phyloP scores from a whole-genome alignment of 1,139 yeast genomes.

The Candida neerlandica region DNA sequence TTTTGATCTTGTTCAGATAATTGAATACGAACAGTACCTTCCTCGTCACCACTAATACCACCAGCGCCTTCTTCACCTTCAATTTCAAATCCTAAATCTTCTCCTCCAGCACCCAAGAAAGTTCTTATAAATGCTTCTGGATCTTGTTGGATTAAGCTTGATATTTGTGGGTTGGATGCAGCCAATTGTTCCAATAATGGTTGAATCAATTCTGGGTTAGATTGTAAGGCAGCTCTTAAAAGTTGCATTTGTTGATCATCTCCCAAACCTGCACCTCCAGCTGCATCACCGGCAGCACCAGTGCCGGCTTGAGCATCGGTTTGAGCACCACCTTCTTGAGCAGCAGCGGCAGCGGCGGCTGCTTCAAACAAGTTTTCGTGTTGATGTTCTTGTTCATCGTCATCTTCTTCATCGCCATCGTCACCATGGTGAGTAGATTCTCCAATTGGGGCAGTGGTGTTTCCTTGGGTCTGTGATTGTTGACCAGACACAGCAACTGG shows the following conservation, averaged over 20 bases:
- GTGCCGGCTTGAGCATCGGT: constrained; percentile 27
- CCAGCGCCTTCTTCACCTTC: constrained; percentile 33
- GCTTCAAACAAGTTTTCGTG: constrained; percentile 66
- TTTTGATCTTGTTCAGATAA: constrained; percentile 83
- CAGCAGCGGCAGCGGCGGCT: constrained; percentile 65
- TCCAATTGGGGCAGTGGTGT: constrained; percentile 18
- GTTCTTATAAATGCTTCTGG: constrained; percentile 85
- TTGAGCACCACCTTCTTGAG: constrained; percentile 20
- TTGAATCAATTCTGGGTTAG: constrained; percentile 88
- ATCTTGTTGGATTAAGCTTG: constrained; percentile 76
- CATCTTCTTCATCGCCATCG: constrained; percentile 26
- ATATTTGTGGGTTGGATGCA: constrained; percentile 83
- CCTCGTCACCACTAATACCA: constrained; percentile 37
- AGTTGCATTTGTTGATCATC: constrained; percentile 61
- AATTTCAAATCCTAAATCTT: constrained; percentile 45
- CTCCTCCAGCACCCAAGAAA: constrained; percentile 62
- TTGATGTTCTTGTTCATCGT: constrained; percentile 25
- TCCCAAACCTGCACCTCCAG: constrained; percentile 28
- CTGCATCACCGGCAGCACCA: constrained; percentile 20
- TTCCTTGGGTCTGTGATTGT: constrained; percentile 21
- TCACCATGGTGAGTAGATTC: background rate
- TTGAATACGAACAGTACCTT: constrained; percentile 54
- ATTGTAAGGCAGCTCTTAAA: constrained; percentile 76
- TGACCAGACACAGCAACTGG: constrained; percentile 29
- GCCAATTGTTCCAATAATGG: constrained; percentile 82